Evolutionary conservation across 495 filamentous ascomycete genomes (phyloP).

Genomic region (Rhizodiscina lignyota): DNA sequence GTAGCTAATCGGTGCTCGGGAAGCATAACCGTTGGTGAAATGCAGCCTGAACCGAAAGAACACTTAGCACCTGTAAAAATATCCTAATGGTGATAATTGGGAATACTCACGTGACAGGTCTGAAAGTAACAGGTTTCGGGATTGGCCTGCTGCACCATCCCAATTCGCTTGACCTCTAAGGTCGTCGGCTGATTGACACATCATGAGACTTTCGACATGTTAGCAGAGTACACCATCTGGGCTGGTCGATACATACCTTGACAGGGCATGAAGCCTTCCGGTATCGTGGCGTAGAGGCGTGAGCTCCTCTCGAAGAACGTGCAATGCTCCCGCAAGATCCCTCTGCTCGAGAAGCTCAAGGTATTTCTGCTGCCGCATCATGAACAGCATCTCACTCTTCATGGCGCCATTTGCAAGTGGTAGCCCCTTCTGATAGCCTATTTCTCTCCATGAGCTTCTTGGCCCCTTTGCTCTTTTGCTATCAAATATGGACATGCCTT

Average conservation of each 20-base stretch:
- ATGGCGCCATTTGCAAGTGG: conserved; percentile 40
- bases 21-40: conserved; percentile 97
- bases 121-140: conserved; percentile 58
- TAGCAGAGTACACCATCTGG: too few species aligned
- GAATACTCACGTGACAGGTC: conserved; percentile 64
- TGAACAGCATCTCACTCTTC: conserved; percentile 51
- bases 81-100: not conserved
- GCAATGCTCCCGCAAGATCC: conserved; percentile 55
- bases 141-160: conserved; percentile 70
- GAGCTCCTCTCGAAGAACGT: conserved; percentile 71
- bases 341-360: conserved; percentile 71
- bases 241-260: conserved; percentile 40
- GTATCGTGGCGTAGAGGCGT: conserved; percentile 74
- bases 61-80: not conserved
- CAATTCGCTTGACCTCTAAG: conserved; percentile 67
- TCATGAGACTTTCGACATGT: conserved; percentile 55
- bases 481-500: too few species aligned
- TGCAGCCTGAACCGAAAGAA: conserved; percentile 40
- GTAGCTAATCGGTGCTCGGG: conserved; percentile 81
- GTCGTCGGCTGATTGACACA: conserved; percentile 69
- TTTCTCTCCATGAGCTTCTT: not conserved
- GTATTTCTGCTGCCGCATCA: conserved; percentile 85
- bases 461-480: not conserved
- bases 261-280: conserved; percentile 60
- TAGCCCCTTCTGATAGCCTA: conserved; percentile 17